Evolutionary conservation across 2,329 filamentous ascomycete species (phyloP), one percentile per base, ranked within the genome.

Genomic region (Monosporascus sp.): DNA sequence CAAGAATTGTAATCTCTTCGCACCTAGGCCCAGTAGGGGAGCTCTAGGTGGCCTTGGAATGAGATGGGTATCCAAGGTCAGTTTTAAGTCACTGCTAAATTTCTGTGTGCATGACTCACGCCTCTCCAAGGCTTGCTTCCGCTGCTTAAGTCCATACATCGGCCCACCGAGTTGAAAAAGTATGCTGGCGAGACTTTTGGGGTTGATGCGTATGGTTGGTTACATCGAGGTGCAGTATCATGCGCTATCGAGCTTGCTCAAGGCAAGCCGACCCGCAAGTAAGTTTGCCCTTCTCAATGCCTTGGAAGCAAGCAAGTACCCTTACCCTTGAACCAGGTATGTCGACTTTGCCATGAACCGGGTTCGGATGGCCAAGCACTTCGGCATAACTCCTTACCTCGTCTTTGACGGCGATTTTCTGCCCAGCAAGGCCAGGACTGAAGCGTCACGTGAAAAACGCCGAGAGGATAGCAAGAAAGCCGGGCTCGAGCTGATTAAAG

Each of bases 161-260:
- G 89, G 66, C 88, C 89, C 66, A 88, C 84, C 49, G 88, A 90
- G 62, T 78, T 99, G 55, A 95, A 91, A 69, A 91, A 91, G 65
- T 97, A 89, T 70, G 76, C 82, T 14, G 94, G 93, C 50, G 86
- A 96, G 72, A 96, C 88, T 1, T 81, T 99, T 47, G 95, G 89
- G n/a, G 86, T 99, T 37, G 94, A 99, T 71, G 93, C 89, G 53
- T 99, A 99, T 78, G 94, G 93, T 69, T 99, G 95, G 94, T 85
- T 99, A 52, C 94, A 99, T 72, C 87, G 94, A 61, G 95, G 92
- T 51, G 91, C 91, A 47, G 86, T 95, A 60, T 83, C 89, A 49
- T 97, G 93, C 75, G 91, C 93, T 58, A 84, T 94, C 64, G 94
- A 97, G 65, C 81, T 99, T 58, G 94, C 91, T 37, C 81, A 93